A percentile compares a stretch with the other conserved stretches of the same genome.
Evolutionary conservation across 352 stramenopile genomes (phyloP).

Genomic region (Blastocystis sp.): DNA sequence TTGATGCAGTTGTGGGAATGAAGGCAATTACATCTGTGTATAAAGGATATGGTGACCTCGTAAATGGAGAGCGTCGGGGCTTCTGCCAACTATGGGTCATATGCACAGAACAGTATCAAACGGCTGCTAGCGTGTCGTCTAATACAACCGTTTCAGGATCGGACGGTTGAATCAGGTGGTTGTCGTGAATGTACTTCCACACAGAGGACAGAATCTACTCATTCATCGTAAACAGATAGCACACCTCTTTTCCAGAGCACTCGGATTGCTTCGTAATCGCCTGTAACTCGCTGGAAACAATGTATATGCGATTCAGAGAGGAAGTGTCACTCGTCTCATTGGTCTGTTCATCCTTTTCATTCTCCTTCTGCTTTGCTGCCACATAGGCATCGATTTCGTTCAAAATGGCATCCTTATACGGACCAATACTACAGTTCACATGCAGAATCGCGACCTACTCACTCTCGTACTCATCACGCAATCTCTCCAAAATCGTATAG

Average conservation of each 20-base stretch:
- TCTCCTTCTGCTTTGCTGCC: not conserved
- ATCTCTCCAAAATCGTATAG: conserved; percentile 1
- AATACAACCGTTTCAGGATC: conserved; percentile 35
- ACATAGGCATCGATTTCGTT: conserved; percentile 36
- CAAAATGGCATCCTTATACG: not conserved
- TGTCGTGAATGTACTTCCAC: conserved; percentile 62
- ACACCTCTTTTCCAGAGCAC: conserved; percentile 48
- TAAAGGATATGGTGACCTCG: conserved; percentile 52
- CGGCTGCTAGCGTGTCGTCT: not conserved
- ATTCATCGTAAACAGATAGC: not conserved
- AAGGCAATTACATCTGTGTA: not conserved
- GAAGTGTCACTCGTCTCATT: not conserved
- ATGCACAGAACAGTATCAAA: not conserved
- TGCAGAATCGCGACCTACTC: conserved; percentile 8
- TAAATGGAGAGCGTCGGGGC: conserved; percentile 25
- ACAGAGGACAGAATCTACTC: conserved; percentile 21
- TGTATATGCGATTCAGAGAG: conserved; percentile 8
- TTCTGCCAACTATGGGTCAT: not conserved
- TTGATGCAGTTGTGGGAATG: conserved; percentile 7
- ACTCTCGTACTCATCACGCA: conserved; percentile 27
- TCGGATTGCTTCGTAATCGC: conserved; percentile 1
- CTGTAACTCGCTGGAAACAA: not conserved
- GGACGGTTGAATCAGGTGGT: not conserved
- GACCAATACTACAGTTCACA: conserved; percentile 8
- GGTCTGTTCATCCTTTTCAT: not conserved